Evolutionary conservation across 2,329 filamentous ascomycete genomes (phyloP), one percentile per base, ranked within the genome.

Genomic region (Diaporthe vaccinii): DNA sequence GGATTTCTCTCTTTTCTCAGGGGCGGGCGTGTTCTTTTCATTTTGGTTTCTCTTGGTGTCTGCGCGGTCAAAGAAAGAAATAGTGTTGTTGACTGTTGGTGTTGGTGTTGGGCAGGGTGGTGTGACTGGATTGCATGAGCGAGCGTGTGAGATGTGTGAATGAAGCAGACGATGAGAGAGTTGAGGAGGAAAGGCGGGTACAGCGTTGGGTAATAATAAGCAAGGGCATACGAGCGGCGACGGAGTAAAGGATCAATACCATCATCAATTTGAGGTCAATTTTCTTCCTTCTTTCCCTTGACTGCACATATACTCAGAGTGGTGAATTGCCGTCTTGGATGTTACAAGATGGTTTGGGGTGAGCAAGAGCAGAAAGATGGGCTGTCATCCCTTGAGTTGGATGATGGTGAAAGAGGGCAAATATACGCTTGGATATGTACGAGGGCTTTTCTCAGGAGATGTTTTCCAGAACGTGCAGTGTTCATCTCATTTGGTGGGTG

Each of bases 181-280:
- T 39, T 39, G 46, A 5, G 14, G 14, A 15, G 22, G 31, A 25
- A 28, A 55, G 14, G 65, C 46, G 28, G 65, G 31, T 28, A 12
- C 8, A 49, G 46, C 34, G 65, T 55, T 55, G 62, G 65, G 46
- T 69, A 69, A 69, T 55, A 41, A 69, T 3, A 22, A 69, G 65
- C 49, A 41, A 55, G 65, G 62, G 65, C 65, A 69, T 69, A 14
- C 34, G n/a, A 28, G 65, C 65, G 65, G 65, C 34, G 34, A 55
- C n/a, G 65, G 49, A 69, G 49, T 69, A 69, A 53, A 53, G 62
- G 62, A 31, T 25, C 46, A 53, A 68, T 68, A 68, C 62, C 62
- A 53, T n/a, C 20, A 17, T 39, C 34, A 20, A 51, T 25, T 25
- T 53, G 10, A 68, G 20, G 20, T 68, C 14, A 41, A 25, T 68